Percentiles rank a stretch among this genome's conserved stretches.
Conservation (phyloP, 2,329 filamentous ascomycete genomes). For the Xylariaceae sp. region DNA sequence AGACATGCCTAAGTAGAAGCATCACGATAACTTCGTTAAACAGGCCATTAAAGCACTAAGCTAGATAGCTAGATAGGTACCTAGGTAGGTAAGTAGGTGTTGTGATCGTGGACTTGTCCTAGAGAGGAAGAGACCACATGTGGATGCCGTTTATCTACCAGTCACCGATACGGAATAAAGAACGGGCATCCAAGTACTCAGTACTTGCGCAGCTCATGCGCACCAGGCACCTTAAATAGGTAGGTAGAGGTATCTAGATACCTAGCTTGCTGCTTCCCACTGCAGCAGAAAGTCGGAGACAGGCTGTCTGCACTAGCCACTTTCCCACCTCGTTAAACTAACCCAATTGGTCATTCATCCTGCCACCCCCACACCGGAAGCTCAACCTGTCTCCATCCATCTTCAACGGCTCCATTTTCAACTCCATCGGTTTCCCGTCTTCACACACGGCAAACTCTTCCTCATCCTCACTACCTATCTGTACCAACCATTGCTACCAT, state of each 20-base stretch:
- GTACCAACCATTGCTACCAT: background rate
- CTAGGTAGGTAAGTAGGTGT: background rate
- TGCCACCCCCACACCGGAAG: background rate
- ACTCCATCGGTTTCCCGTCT: background rate
- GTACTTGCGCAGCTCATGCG: background rate
- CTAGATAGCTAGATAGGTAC: background rate
- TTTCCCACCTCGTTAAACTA: too few relatives aligned
- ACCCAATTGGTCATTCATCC: background rate
- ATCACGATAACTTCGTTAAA: too few relatives aligned
- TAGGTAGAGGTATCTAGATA: too few relatives aligned
- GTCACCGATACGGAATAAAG: too few relatives aligned
- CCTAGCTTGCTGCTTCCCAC: too few relatives aligned
- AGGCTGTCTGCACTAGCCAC: background rate
- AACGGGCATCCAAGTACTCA: too few relatives aligned
- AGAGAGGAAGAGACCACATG: too few relatives aligned
- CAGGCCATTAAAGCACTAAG: background rate
- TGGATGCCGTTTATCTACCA: too few relatives aligned
- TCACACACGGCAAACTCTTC: background rate
- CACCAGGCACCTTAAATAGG: background rate
- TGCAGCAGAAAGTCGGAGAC: too few relatives aligned
- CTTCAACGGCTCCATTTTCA: slow-evolving; percentile 1
- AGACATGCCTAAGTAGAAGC: too few relatives aligned
- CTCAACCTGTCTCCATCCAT: background rate
- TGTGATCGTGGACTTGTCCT: too few relatives aligned
- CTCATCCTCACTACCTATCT: background rate